phyloP scores from a whole-genome alignment of 805 yeast genomes.

The Vanderwaltozyma verrucispora region DNA sequence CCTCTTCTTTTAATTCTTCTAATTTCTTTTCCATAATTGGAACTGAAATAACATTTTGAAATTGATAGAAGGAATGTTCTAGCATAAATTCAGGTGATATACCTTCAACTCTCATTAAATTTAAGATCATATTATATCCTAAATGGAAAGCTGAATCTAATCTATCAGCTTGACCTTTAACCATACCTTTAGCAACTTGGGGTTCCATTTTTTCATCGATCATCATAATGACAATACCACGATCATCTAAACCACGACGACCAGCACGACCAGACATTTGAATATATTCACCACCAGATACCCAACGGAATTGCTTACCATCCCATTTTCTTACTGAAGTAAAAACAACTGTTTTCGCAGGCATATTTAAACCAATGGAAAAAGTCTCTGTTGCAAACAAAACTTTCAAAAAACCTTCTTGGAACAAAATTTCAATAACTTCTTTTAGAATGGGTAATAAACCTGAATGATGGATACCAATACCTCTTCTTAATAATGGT shows the following conservation, averaged over 20 bases:
- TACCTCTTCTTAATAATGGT: slow-evolving; percentile 86
- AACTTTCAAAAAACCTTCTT: slow-evolving; percentile 91
- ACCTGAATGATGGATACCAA: slow-evolving; percentile 98
- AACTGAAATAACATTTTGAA: slow-evolving; percentile 85
- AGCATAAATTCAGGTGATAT: slow-evolving; percentile 97
- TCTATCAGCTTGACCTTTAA: slow-evolving; percentile 96
- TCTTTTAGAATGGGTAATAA: slow-evolving; percentile 86
- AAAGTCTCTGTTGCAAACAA: slow-evolving; percentile 97
- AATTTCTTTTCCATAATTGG: slow-evolving; percentile 70
- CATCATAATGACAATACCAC: slow-evolving; percentile 99
- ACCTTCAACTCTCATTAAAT: slow-evolving; percentile 94
- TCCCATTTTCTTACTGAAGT: slow-evolving; percentile 98
- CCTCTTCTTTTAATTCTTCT: slow-evolving; percentile 40
- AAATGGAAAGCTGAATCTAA: slow-evolving; percentile 95
- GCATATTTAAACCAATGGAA: slow-evolving; percentile 97
- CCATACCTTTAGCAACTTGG: slow-evolving; percentile 98
- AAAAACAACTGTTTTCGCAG: slow-evolving; percentile 97
- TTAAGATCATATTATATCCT: slow-evolving; percentile 95
- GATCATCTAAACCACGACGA: slow-evolving; percentile 97
- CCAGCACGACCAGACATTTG: slow-evolving; percentile 99
- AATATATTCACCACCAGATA: slow-evolving; percentile 97
- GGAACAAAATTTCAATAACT: slow-evolving; percentile 91
- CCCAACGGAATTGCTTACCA: slow-evolving; percentile 97
- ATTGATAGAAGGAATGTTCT: slow-evolving; percentile 88
- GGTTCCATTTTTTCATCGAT: slow-evolving; percentile 99